Evolutionary conservation across 2,329 filamentous ascomycete species (phyloP).

Genomic region (Venturia pyrina): DNA sequence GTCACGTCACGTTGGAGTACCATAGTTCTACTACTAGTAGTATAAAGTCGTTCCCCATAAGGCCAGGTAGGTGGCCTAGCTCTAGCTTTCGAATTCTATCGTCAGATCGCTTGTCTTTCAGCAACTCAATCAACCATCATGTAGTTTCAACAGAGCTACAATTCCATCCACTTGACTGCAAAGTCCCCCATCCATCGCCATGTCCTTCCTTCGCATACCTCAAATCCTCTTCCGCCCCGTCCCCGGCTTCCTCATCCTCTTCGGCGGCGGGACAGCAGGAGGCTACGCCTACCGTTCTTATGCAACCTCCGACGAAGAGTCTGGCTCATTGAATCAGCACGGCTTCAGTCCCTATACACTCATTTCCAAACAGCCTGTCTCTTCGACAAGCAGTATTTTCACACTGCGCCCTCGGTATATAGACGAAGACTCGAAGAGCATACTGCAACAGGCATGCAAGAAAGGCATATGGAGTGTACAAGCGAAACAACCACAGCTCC

Average conservation of each 20-base stretch:
- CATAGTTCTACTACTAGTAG: too few species aligned
- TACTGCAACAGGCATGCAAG: slow-evolving; percentile 15
- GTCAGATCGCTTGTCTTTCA: background rate
- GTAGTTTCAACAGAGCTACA: background rate
- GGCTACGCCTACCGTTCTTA: background rate
- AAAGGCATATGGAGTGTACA: slow-evolving; percentile 72
- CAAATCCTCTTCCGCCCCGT: background rate
- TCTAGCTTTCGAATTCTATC: background rate
- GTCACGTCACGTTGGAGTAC: too few species aligned
- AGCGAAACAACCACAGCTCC: slow-evolving; percentile 87
- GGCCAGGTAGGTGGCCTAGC: too few species aligned
- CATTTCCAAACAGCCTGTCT: slow-evolving; percentile 49
- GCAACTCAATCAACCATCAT: background rate
- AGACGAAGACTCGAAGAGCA: slow-evolving; percentile 32
- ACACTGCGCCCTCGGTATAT: slow-evolving; percentile 36
- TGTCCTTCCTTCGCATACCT: slow-evolving; percentile 4
- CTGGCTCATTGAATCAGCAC: slow-evolving; percentile 41
- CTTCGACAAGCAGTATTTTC: slow-evolving; percentile 59
- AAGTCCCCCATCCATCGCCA: background rate
- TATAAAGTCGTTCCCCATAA: background rate
- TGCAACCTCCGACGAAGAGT: slow-evolving; percentile 11
- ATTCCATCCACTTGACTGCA: background rate
- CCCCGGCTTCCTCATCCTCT: background rate
- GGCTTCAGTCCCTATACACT: slow-evolving; percentile 60
- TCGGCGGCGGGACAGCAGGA: slow-evolving; percentile 5